phyloP scores from a whole-genome alignment of 805 yeast species.

The Yarrowia yakushimensis region DNA sequence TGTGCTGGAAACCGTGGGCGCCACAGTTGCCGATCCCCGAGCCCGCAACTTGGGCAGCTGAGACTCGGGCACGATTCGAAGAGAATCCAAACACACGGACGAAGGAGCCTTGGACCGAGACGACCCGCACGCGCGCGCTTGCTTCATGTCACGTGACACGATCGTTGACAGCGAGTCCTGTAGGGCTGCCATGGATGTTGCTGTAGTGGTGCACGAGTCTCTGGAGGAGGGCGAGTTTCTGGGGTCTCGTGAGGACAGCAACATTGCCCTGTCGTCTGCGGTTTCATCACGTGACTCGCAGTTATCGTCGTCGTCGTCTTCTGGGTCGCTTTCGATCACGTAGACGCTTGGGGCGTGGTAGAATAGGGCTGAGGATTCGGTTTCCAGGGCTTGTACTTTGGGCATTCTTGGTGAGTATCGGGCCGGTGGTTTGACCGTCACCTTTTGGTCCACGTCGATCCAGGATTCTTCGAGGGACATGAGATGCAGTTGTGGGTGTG shows the following conservation, averaged over 20 bases:
- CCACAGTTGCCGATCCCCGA: neutral
- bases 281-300: slow-evolving; percentile 9
- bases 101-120: neutral
- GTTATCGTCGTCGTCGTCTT: slow-evolving; percentile 1
- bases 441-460: slow-evolving; percentile 22
- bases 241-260: neutral
- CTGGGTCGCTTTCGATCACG: slow-evolving; percentile 6
- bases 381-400: neutral
- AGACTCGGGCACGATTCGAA: slow-evolving; percentile 14
- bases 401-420: slow-evolving; percentile 2
- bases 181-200: slow-evolving; percentile 15
- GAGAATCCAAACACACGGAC: slow-evolving; percentile 6
- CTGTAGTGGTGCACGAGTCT: neutral
- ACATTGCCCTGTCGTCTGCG: neutral
- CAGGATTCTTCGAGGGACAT: slow-evolving; percentile 21
- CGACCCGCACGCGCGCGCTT: neutral
- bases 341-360: slow-evolving; percentile 20
- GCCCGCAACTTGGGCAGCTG: slow-evolving; percentile 17
- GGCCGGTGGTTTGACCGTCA: neutral
- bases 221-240: neutral
- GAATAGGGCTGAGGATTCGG: slow-evolving; percentile 10
- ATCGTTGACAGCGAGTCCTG: slow-evolving; percentile 11
- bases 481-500: neutral
- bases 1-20: neutral
- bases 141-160: slow-evolving; percentile 15